Evolutionary conservation across 306 rosid species (phyloP), one percentile per base, ranked within the genome.

Genomic region (Cercis canadensis): DNA sequence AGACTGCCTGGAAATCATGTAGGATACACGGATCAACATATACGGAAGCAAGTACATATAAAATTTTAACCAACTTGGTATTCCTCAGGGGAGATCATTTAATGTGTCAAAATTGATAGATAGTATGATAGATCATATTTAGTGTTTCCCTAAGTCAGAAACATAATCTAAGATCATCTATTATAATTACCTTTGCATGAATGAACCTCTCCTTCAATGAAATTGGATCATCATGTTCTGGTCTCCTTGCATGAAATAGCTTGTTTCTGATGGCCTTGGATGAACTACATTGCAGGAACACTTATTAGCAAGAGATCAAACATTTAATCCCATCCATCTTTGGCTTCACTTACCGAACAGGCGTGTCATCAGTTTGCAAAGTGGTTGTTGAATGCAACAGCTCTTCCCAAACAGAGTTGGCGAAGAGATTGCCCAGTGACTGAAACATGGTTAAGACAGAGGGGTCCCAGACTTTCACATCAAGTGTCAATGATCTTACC

Each of bases 331-430:
- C 56, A 68, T 76, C 51, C 69, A 64, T 29, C 29, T 57, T 63
- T 51, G 2, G 55, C 61, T 65, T 70, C 59, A 60, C 87, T 80
- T 80, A 86, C 97, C 86, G 73, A 60, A 19, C 65, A 70, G 45
- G 62, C 41, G 51, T 12, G 17, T 75, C 88, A 70, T 62, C 79
- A 72, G 73, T 64, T 81, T 66, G 74, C 74, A 60, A 67, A 61
- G 66, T 53, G 70, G 81, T 74, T 29, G 18, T 74, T 66, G 89
- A 70, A 55, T 71, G 59, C 87, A 90, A 78, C 67, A 62, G 53
- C 80, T 88, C 95, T 76, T 90, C 95, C 97, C 97, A 90, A 72
- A 90, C 82, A 5, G 97, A 76, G 80, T 90, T 90, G 36, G 80
- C 81, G 62, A 65, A 90, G 50, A 47, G 36, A 79, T 90, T 90